Conservation (phyloP, 345 rosid species). For the Rhizophora mangle region DNA sequence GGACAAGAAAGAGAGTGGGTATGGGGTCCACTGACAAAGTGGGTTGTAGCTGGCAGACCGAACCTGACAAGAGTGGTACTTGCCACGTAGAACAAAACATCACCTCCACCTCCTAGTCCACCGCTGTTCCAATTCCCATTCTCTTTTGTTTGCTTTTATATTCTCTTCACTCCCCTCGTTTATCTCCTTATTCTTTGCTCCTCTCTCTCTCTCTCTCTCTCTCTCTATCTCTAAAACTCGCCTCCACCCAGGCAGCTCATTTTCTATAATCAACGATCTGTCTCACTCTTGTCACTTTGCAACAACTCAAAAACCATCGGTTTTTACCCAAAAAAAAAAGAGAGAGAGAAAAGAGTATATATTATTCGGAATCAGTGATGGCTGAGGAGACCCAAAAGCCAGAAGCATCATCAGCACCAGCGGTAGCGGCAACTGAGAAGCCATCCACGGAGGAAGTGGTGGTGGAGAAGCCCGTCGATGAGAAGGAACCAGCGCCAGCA, state of each 20-base stretch:
- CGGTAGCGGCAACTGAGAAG: slow-evolving; percentile 16
- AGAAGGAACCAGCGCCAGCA: slow-evolving; percentile 31
- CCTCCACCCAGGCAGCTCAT: neutral
- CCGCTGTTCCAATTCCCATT: neutral
- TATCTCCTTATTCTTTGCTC: neutral
- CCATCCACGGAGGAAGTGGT: slow-evolving; percentile 23
- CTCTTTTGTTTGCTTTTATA: neutral
- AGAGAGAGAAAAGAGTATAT: too few species aligned
- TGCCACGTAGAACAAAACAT: neutral
- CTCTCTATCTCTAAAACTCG: neutral
- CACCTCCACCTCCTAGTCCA: neutral
- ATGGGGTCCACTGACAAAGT: slow-evolving; percentile 6
- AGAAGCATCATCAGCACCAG: slow-evolving; percentile 25
- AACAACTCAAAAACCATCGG: neutral
- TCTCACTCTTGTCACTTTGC: neutral
- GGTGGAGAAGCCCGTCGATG: slow-evolving; percentile 26
- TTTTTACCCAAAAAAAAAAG: too few species aligned
- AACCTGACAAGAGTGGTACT: neutral
- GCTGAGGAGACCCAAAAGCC: slow-evolving; percentile 46
- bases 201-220: too few species aligned
- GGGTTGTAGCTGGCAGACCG: slow-evolving; percentile 2
- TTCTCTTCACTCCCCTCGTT: neutral
- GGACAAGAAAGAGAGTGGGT: neutral
- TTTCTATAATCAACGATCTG: slow-evolving; percentile 1
- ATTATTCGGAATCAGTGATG: slow-evolving; percentile 15